Evolutionary conservation across 495 filamentous ascomycete species (phyloP).

Genomic region (Penicillium pancosmium): DNA sequence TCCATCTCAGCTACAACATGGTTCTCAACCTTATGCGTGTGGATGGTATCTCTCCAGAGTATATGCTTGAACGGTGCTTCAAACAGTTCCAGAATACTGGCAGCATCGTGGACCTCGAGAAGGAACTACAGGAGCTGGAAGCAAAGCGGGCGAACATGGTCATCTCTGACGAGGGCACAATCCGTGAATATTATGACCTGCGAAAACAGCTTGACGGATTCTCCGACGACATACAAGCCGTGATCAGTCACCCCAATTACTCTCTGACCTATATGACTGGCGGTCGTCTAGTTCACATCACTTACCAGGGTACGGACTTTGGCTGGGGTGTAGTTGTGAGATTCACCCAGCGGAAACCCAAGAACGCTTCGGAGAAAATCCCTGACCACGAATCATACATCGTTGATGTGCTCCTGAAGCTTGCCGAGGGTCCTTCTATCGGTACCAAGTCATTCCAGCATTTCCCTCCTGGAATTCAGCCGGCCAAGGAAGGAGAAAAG

Average conservation of each 20-base stretch:
- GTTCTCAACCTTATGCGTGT: constrained; percentile 93
- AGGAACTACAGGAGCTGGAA: constrained; percentile 74
- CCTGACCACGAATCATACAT: constrained; percentile 73
- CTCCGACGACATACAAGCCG: constrained; percentile 79
- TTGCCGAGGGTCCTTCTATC: constrained; percentile 61
- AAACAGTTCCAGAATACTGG: constrained; percentile 97
- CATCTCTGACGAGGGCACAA: constrained; percentile 80
- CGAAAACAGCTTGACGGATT: constrained; percentile 80
- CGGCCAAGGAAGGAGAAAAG: constrained; percentile 65
- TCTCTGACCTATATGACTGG: constrained; percentile 76
- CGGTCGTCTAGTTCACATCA: constrained; percentile 83
- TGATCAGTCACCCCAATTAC: constrained; percentile 88
- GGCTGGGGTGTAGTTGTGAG: constrained; percentile 91
- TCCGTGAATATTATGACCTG: constrained; percentile 90
- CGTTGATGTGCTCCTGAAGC: constrained; percentile 77
- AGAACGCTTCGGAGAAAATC: constrained; percentile 63
- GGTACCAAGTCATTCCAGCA: constrained; percentile 62
- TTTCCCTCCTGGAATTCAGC: constrained; percentile 63
- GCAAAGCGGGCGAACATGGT: constrained; percentile 67
- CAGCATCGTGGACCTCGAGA: constrained; percentile 78
- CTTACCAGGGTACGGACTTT: constrained; percentile 76
- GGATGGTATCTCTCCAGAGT: constrained; percentile 94
- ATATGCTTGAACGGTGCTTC: constrained; percentile 95
- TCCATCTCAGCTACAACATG: constrained; percentile 99
- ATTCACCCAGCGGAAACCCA: constrained; percentile 62